Evolutionary conservation across 176 grass and related monocot genomes (phyloP).

Genomic region (Alopecurus myosuroides): DNA sequence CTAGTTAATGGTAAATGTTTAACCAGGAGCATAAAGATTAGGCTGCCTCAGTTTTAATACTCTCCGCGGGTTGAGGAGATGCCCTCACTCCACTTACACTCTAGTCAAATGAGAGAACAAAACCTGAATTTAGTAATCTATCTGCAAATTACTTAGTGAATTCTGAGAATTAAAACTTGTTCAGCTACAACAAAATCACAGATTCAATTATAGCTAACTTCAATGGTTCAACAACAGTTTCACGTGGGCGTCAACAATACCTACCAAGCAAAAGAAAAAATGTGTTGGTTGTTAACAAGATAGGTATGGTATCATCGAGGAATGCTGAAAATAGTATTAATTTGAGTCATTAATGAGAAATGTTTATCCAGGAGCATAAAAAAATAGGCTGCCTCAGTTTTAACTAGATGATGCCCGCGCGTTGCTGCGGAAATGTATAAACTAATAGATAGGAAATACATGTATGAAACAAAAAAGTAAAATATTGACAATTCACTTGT

Average conservation of each 20-base stretch:
- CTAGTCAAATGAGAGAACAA: neutral
- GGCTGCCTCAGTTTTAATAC: neutral
- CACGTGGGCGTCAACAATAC: neutral
- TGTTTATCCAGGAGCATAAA: too few relatives aligned
- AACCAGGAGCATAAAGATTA: neutral
- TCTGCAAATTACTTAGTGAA: neutral
- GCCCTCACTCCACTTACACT: neutral
- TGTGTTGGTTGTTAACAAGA: neutral
- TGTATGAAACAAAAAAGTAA: too few relatives aligned
- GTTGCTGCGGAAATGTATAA: too few relatives aligned
- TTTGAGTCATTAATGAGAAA: constrained; percentile 9
- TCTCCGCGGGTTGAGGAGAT: neutral
- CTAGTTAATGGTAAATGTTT: neutral
- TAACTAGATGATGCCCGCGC: too few relatives aligned
- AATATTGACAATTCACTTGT: too few relatives aligned
- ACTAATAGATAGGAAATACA: too few relatives aligned
- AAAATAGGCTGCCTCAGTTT: too few relatives aligned
- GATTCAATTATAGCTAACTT: neutral
- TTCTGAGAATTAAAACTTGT: neutral
- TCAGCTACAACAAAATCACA: neutral
- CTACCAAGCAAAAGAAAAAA: constrained; percentile 2
- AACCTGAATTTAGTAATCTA: neutral
- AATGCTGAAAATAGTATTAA: neutral
- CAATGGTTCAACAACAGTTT: neutral
- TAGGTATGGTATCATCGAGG: neutral